These are phyloP conservation scores for Podila epicladia DNA, from an alignment of 192 early-diverging fungal species.

Conservation along the genomic window DNA sequence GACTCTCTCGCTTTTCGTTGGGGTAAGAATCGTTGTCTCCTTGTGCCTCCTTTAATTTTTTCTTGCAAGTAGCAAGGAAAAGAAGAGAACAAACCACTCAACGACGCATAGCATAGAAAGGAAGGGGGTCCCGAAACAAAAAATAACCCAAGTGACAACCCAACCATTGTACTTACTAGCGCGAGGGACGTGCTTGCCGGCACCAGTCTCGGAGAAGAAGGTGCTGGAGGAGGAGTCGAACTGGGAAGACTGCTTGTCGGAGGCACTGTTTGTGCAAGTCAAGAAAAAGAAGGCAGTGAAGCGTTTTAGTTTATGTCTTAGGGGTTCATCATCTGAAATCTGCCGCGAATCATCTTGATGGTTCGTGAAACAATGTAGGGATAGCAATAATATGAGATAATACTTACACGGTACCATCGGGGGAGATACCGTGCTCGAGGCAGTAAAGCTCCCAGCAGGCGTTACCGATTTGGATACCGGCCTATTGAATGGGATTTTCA, in stretches of 20 bases:
- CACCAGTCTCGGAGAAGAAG: constrained; percentile 99
- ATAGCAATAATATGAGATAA: background rate
- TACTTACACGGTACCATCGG: constrained; percentile 56
- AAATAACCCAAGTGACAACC: too few species aligned
- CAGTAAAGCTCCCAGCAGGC: constrained; percentile 99
- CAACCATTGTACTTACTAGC: constrained; percentile 56
- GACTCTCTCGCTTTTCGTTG: too few species aligned
- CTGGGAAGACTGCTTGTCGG: constrained; percentile 84
- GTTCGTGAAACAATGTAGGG: background rate
- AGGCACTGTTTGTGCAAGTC: constrained; percentile 50
- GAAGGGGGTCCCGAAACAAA: too few species aligned
- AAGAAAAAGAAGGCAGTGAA: background rate
- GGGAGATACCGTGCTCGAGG: constrained; percentile 93
- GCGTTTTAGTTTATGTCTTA: background rate
- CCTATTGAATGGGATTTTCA: constrained; percentile 55
- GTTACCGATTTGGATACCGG: constrained; percentile 99
- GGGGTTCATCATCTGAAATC: background rate
- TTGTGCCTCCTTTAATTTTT: background rate
- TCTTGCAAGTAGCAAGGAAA: too few species aligned
- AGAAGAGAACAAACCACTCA: background rate
- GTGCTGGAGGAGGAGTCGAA: constrained; percentile 96
- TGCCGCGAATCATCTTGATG: background rate
- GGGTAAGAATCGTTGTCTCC: constrained; percentile 1
- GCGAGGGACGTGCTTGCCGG: constrained; percentile 99
- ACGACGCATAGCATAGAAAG: too few species aligned